Base-by-base conservation (phyloP, 305 asterid species). In the Striga hermonthica region DNA sequence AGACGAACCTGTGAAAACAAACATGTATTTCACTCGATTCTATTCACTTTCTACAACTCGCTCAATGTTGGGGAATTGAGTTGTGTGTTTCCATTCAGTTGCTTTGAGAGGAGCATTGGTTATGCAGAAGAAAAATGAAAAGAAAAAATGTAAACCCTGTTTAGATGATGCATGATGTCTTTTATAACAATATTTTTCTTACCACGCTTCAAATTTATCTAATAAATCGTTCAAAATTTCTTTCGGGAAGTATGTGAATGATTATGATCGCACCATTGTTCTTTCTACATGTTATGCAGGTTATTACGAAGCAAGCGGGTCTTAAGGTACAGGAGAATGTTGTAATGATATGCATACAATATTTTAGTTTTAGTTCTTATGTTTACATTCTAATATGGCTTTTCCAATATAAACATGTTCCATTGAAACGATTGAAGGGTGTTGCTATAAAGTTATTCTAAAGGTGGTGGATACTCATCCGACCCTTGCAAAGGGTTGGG, bases 221-320 rank as follows among this genome's bases (percentile, higher is more conserved):
- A 36, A 12, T 53, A 12, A 37, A 7, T 50, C 65, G 13, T 13
- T 7, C 4, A 34, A 12, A 15, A 59, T 59, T 72, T 47, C 4
- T 43, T 50, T 48, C 9, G 4, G 41, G 53, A 34, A 72, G 59
- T 71, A 57, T n/a, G n/a, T n/a, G n/a, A n/a, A n/a, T n/a, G n/a
- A n/a, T n/a, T n/a, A n/a, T n/a, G n/a, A 50, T 66, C 77, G 60
- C 72, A 35, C 65, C 61, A 7, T 49, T 15, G 67, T 73, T 49
- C 60, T 62, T 71, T 38, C 28, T n/a, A n/a, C n/a, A n/a, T n/a
- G n/a, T n/a, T n/a, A n/a, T 73, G 75, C 84, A 93, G 99, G 97
- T 90, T 72, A 90, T 93, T 41, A 78, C 60, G 72, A 93, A 93
- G 82, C 97, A 93, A 86, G 97, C 96, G 56, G 96, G 97, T 71